Base-by-base conservation (phyloP, 305 asterid genomes). In the Fraxinus paxiana region DNA sequence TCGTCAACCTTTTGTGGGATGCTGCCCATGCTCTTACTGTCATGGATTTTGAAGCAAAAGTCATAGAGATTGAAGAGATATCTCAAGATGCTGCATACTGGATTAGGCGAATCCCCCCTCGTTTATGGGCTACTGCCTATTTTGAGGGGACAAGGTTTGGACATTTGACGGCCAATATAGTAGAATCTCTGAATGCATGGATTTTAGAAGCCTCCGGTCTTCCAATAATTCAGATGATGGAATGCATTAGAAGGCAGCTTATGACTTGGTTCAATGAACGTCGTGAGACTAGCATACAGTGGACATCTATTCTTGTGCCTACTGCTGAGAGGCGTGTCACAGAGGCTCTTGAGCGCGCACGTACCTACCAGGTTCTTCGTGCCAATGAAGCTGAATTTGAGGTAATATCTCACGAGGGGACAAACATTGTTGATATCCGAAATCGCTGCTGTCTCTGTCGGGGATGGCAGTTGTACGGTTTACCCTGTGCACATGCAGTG, bases 221-320 rank as follows among this genome's bases (percentile, higher is more conserved):
- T 77, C 99, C 98, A 0, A 90, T 94, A 75, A 87, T 96, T 59
- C 97, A 92, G 82, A 96, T 96, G 98, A 91, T 94, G 97, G 99
- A 96, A 85, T 92, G 97, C 90, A 94, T 96, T 33, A 83, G 98
- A 73, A 86, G 98, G 85, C 98, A 94, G 89, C 93, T 96, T 41
- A 94, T 96, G 98, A 92, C 97, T 9, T 94, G 98, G 99, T 96
- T 94, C 90, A 92, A 94, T 15, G 99, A 96, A 79, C 97, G 99
- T 1, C 90, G 99, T 15, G 98, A 96, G 86, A 90, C 90, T 4
- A 92, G 99, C 77, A 96, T 94, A 97, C 98, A 92, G 86, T 96
- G 99, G 99, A 89, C 98, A 1, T 92, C 99, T 6, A 92, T 96
- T 77, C 97, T 96, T 0, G 98, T 91, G 30, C 99, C 98, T 0